phyloP scores from a whole-genome alignment of 768 basidiomycete species.

The Lactarius evosmus region DNA sequence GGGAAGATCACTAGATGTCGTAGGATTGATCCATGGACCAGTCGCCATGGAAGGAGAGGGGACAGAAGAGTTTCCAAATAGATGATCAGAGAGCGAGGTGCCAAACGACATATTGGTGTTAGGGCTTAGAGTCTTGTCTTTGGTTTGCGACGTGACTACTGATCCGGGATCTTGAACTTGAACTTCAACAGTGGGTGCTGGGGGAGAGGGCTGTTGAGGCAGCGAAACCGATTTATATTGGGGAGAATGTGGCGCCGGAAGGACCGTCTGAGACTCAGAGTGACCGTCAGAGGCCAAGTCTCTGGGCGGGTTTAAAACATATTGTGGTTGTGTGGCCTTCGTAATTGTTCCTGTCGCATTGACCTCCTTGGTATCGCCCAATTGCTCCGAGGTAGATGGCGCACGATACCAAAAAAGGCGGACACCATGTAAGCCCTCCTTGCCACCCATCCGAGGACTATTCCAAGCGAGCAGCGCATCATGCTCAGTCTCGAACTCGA shows the following conservation, averaged over 20 bases:
- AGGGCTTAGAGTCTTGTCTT: neutral
- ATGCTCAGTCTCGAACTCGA: slow-evolving; percentile 49
- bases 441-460: slow-evolving; percentile 45
- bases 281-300: neutral
- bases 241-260: neutral
- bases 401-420: slow-evolving; percentile 27
- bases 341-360: slow-evolving; percentile 13
- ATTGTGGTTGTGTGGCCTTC: neutral
- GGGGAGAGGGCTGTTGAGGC: neutral
- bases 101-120: neutral
- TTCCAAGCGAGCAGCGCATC: slow-evolving; percentile 48
- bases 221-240: neutral
- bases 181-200: neutral
- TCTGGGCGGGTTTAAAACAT: slow-evolving; percentile 3
- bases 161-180: neutral
- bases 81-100: neutral
- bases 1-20: neutral
- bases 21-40: neutral
- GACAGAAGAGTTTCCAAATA: neutral
- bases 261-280: neutral
- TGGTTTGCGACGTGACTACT: neutral
- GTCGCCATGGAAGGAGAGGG: neutral
- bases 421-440: slow-evolving; percentile 38
- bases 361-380: neutral
- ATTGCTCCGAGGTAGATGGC: neutral